Percentiles rank a stretch among this genome's conserved stretches.
Evolutionary conservation across 108 stramenopile genomes (phyloP).

Genomic region (Fistulifera solaris): DNA sequence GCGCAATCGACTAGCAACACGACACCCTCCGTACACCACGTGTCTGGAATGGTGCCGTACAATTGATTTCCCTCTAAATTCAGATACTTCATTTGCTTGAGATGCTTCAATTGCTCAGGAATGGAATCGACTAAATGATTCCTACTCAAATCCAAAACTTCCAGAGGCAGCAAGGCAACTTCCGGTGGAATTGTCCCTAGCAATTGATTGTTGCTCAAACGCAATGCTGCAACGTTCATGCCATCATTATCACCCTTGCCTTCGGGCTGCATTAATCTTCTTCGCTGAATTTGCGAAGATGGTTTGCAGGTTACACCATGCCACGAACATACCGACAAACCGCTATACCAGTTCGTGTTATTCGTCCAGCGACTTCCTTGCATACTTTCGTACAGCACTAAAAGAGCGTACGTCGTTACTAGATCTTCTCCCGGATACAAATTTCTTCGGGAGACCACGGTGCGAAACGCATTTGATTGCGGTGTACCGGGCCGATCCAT

Average conservation of each 20-base stretch:
- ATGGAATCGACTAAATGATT: too few species aligned
- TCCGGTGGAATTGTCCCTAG: conserved; percentile 2
- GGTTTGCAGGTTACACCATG: conserved; percentile 17
- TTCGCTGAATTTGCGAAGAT: too few species aligned
- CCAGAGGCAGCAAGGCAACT: conserved; percentile 6
- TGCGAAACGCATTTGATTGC: too few species aligned
- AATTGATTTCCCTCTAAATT: conserved; percentile 17
- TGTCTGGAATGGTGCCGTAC: conserved; percentile 21
- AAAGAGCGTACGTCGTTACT: conserved; percentile 19
- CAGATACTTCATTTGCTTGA: conserved; percentile 16
- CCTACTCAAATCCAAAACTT: too few species aligned
- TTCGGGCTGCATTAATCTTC: too few species aligned
- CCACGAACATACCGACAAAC: conserved; percentile 31
- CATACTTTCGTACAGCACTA: conserved; percentile 34
- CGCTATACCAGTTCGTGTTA: conserved; percentile 26
- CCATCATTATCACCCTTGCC: too few species aligned
- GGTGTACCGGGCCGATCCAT: too few species aligned
- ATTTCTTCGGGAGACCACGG: too few species aligned
- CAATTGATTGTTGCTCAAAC: conserved; percentile 6
- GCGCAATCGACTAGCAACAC: too few species aligned
- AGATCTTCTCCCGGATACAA: too few species aligned
- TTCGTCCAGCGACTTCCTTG: conserved; percentile 27
- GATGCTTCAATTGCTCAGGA: background rate
- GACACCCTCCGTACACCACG: too few species aligned
- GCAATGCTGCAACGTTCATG: too few species aligned